Conservation (phyloP, 2,329 filamentous ascomycete genomes). For the Colletotrichum sublineola region DNA sequence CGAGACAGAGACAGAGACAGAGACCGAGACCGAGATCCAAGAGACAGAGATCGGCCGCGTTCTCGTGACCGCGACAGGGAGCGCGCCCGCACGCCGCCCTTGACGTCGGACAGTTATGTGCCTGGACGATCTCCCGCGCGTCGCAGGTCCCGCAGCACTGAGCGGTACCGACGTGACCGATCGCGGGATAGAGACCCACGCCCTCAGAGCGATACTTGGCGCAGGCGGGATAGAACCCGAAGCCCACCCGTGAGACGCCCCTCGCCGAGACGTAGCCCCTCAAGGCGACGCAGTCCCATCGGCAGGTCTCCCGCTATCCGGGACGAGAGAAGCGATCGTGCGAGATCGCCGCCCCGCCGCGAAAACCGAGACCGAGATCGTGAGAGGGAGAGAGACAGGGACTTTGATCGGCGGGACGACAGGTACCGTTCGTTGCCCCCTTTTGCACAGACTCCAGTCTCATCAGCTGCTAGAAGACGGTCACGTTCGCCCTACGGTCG, state of each 20-base stretch:
- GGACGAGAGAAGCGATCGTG: slow-evolving; percentile 55
- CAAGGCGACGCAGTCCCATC: slow-evolving; percentile 48
- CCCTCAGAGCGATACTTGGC: slow-evolving; percentile 41
- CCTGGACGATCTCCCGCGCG: slow-evolving; percentile 59
- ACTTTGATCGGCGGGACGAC: slow-evolving; percentile 57
- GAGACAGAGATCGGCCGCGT: slow-evolving; percentile 57
- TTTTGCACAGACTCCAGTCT: slow-evolving; percentile 31
- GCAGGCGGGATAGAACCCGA: slow-evolving; percentile 46
- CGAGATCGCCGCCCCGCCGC: slow-evolving; percentile 43
- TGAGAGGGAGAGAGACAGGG: slow-evolving; percentile 47
- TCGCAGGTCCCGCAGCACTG: slow-evolving; percentile 58
- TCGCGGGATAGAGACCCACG: slow-evolving; percentile 49
- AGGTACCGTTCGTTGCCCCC: slow-evolving; percentile 49
- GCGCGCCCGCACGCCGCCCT: slow-evolving; percentile 51
- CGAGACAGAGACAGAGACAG: slow-evolving; percentile 41
- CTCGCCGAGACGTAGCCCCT: slow-evolving; percentile 54
- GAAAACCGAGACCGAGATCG: slow-evolving; percentile 43
- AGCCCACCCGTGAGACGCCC: slow-evolving; percentile 51
- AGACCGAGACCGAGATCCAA: slow-evolving; percentile 36
- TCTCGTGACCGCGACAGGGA: slow-evolving; percentile 42
- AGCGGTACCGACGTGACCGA: slow-evolving; percentile 58
- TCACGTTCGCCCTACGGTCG: slow-evolving; percentile 67
- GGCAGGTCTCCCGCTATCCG: slow-evolving; percentile 50
- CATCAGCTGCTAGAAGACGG: slow-evolving; percentile 57
- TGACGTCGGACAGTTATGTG: slow-evolving; percentile 61